Evolutionary conservation across 176 grass and related monocot species (phyloP).

Genomic region (Carex parvula): DNA sequence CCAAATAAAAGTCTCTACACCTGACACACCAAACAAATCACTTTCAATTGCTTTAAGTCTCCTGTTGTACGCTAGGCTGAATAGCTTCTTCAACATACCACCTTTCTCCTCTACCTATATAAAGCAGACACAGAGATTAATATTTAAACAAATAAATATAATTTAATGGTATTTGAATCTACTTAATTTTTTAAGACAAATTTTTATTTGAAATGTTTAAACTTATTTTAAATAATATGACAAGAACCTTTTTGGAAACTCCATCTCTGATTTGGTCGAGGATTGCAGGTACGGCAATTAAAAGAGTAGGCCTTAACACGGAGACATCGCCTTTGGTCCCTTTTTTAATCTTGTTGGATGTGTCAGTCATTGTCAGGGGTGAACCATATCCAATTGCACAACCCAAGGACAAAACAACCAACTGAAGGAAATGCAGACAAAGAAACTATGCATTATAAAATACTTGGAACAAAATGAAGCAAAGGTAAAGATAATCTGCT

Average conservation of each 20-base stretch:
- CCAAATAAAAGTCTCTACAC: constrained; percentile 68
- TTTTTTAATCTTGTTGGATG: constrained; percentile 90
- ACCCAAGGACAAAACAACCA: constrained; percentile 82
- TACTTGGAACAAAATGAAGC: neutral
- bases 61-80: constrained; percentile 63
- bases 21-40: constrained; percentile 64
- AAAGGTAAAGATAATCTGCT: neutral
- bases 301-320: constrained; percentile 63
- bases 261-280: constrained; percentile 77
- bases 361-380: constrained; percentile 78
- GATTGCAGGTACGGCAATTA: constrained; percentile 86
- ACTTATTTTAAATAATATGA: constrained; percentile 23
- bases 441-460: constrained; percentile 2
- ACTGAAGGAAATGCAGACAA: constrained; percentile 41
- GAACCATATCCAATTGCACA: constrained; percentile 68
- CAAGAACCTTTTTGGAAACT: constrained; percentile 68
- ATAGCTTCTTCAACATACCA: constrained; percentile 62
- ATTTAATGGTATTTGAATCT: constrained; percentile 16
- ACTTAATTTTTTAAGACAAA: neutral
- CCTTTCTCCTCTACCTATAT: constrained; percentile 76
- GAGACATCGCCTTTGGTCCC: constrained; percentile 91
- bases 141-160: neutral
- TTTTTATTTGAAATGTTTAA: neutral
- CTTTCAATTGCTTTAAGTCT: constrained; percentile 62
- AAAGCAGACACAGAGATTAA: constrained; percentile 22